phyloP scores from a whole-genome alignment of 805 yeast genomes.

The Candida xyloterini region DNA sequence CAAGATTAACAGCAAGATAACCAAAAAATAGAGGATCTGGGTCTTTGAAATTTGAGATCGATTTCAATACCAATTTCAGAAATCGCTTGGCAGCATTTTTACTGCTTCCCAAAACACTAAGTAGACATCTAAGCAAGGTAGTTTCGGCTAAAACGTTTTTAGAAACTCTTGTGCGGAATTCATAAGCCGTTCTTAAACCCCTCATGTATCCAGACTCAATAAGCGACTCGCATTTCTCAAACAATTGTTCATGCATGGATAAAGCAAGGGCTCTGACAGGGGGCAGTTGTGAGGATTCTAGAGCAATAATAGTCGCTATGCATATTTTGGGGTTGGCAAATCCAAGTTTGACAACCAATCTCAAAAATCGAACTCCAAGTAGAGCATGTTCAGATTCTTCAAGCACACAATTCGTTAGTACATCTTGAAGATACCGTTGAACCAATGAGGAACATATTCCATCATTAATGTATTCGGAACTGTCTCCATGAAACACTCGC shows the following conservation, averaged over 20 bases:
- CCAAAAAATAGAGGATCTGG: conserved; percentile 28
- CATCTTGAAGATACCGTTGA: conserved; percentile 53
- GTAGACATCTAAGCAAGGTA: conserved; percentile 39
- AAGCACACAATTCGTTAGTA: conserved; percentile 47
- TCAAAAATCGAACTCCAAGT: conserved; percentile 53
- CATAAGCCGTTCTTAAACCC: conserved; percentile 56
- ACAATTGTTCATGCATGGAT: conserved; percentile 51
- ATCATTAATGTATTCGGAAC: conserved; percentile 51
- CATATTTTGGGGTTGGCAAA: conserved; percentile 72
- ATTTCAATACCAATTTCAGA: conserved; percentile 32
- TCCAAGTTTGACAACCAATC: conserved; percentile 58
- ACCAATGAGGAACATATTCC: conserved; percentile 73
- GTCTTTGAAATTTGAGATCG: conserved; percentile 26
- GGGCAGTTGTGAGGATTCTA: conserved; percentile 51
- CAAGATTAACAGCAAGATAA: conserved; percentile 40
- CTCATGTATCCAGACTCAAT: conserved; percentile 63
- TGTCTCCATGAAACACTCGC: conserved; percentile 53
- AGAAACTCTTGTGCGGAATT: conserved; percentile 36
- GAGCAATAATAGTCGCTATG: conserved; percentile 66
- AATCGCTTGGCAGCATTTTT: conserved; percentile 43
- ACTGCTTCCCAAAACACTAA: conserved; percentile 40
- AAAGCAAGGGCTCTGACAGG: conserved; percentile 47
- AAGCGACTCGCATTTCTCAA: conserved; percentile 67
- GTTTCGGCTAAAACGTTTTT: conserved; percentile 29
- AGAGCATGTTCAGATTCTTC: conserved; percentile 44